Evolutionary conservation across 192 early-diverging fungal species (phyloP), one percentile per base, ranked within the genome.

Genomic region (Mortierella hygrophila): DNA sequence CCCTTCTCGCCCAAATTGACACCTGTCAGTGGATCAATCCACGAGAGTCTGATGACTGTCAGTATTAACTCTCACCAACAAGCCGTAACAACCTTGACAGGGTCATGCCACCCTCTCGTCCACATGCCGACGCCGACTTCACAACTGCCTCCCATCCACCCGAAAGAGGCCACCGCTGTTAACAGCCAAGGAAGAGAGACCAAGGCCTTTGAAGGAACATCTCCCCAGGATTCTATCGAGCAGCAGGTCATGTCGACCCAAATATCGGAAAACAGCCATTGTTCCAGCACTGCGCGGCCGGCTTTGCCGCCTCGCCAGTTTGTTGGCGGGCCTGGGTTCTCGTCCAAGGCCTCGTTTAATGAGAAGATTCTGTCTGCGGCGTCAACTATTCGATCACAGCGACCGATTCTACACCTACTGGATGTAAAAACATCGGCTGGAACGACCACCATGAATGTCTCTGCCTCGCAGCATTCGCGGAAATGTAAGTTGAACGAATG

Each of bases 231-330:
- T 3, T 84, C 82, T 2, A 80, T 85, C 21, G 83, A 85, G 54
- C 76, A 71, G 20, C 83, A 85, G 38, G 83, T 85, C 57, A 49
- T 85, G 35, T 85, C 78, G 20, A 85, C 83, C 2, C 78, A 85
- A 68, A 85, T 85, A 8, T 80, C 83, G 6, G 74, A 85, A 47
- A 76, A 41, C 42, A 77, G 40, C 4, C 29, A 76, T 42, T 55
- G 49, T 16, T 77, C 74, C 7, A 55, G 21, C 4, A 32, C 52
- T 7, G 40, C 26, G 15, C 75, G 49, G 0, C 54, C 57, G 4
- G 40, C 42, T 15, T 32, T 18, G 29, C 55, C 68, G 9, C 21
- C 47, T 6, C 3, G 37, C 20, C 70, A 60, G 23, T 40, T 73
- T 21, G 1, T 26, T 16, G 18, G 60, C 21, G 10, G 18, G 44